Percentiles rank a stretch among this genome's conserved stretches.
Evolutionary conservation across 2,329 filamentous ascomycete species (phyloP).

Genomic region (Fusarium goolgardi): DNA sequence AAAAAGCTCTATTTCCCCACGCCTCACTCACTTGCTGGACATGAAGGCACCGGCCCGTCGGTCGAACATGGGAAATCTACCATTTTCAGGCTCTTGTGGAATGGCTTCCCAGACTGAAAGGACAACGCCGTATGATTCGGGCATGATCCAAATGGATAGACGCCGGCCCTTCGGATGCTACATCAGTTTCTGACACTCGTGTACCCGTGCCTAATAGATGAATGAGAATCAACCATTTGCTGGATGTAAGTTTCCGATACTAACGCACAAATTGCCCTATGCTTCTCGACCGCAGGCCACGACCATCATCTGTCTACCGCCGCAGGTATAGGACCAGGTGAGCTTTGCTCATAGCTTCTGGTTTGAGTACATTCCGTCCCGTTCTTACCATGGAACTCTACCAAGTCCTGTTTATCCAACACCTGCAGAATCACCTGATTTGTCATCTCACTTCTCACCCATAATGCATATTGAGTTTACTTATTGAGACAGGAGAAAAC

Average conservation of each 20-base stretch:
- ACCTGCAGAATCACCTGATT: conserved; percentile 34
- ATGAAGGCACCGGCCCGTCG: conserved; percentile 16
- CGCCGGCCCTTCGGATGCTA: conserved; percentile 18
- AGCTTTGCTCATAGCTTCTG: conserved; percentile 7
- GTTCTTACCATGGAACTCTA: conserved; percentile 1
- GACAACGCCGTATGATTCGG: conserved; percentile 26
- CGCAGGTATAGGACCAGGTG: conserved; percentile 16
- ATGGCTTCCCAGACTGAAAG: conserved; percentile 1
- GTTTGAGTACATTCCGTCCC: not conserved
- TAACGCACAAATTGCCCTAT: conserved; percentile 6
- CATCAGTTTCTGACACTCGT: conserved; percentile 22
- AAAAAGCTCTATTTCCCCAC: conserved; percentile 10
- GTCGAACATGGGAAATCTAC: conserved; percentile 13
- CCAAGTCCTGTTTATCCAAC: conserved; percentile 4
- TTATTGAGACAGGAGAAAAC: not conserved
- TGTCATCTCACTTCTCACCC: not conserved
- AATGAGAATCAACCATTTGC: conserved; percentile 20
- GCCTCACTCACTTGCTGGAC: conserved; percentile 13
- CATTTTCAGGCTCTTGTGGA: conserved; percentile 27
- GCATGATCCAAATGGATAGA: conserved; percentile 29
- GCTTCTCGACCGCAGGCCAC: conserved; percentile 24
- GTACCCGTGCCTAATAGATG: conserved; percentile 33
- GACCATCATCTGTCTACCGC: conserved; percentile 18
- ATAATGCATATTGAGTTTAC: not conserved
- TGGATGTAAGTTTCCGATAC: conserved; percentile 3